Percentiles rank a stretch among this genome's conserved stretches.
These are phyloP conservation scores for Avena sativa DNA, from an alignment of 176 grass and related monocot genomes.

Conservation along the genomic window DNA sequence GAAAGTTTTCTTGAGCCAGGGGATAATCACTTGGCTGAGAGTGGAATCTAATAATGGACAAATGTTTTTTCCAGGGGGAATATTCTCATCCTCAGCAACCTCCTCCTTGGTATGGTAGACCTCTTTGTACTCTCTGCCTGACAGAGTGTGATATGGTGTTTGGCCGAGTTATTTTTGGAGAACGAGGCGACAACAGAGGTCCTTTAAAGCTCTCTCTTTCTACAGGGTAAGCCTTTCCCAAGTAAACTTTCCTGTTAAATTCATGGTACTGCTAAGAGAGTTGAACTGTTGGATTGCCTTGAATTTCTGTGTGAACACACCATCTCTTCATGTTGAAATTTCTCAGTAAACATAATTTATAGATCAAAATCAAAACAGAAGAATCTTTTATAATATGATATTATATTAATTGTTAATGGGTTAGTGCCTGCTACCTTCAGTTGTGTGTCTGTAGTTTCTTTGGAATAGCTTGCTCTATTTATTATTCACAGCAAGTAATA, in stretches of 20 bases:
- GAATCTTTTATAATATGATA: neutral
- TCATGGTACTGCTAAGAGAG: too few relatives aligned
- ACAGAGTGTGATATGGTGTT: constrained; percentile 98
- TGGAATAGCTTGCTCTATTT: constrained; percentile 27
- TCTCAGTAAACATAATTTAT: neutral
- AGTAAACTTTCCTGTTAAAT: constrained; percentile 36
- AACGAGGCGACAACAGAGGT: constrained; percentile 80
- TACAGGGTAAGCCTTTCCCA: constrained; percentile 64
- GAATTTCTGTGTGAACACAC: too few relatives aligned
- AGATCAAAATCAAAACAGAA: too few relatives aligned
- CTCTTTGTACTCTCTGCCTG: constrained; percentile 83
- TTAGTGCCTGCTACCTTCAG: neutral
- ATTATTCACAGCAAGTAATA: neutral
- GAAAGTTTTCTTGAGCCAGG: neutral
- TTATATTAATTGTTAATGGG: neutral
- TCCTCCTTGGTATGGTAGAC: constrained; percentile 85
- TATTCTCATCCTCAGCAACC: constrained; percentile 72
- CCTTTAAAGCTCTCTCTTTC: constrained; percentile 72
- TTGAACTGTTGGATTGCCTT: too few relatives aligned
- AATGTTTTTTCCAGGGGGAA: constrained; percentile 56
- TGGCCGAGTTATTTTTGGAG: constrained; percentile 67
- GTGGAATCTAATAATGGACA: constrained; percentile 9
- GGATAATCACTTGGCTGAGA: constrained; percentile 6
- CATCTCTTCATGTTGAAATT: neutral
- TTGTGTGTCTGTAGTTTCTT: neutral